These are phyloP conservation scores for Parastagonospora avenae DNA, from an alignment of 2,329 filamentous ascomycete genomes.

Conservation along the genomic window DNA sequence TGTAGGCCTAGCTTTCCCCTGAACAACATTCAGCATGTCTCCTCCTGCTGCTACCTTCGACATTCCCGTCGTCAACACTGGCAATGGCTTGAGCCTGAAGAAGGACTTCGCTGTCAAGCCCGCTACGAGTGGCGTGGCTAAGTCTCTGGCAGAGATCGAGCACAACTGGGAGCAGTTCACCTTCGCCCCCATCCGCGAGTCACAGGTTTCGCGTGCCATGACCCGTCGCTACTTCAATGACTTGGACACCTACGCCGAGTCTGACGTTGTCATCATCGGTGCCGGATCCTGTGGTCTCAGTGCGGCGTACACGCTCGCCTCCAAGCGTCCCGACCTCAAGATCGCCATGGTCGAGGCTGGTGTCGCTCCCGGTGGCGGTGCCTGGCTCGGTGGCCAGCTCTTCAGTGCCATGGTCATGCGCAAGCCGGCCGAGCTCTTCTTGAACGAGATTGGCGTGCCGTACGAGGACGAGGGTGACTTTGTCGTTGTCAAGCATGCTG, in stretches of 20 bases:
- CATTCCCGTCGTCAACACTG: constrained; percentile 39
- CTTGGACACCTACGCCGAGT: constrained; percentile 86
- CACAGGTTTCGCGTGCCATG: constrained; percentile 91
- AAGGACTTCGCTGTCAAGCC: constrained; percentile 55
- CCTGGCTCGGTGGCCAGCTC: constrained; percentile 91
- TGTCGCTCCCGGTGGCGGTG: constrained; percentile 82
- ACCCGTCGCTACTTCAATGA: constrained; percentile 91
- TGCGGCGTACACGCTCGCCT: constrained; percentile 82
- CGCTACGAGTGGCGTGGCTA: constrained; percentile 52
- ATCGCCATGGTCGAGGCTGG: constrained; percentile 90
- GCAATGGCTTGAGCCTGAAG: constrained; percentile 44
- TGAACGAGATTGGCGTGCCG: constrained; percentile 78
- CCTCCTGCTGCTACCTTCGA: constrained; percentile 72
- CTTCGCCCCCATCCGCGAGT: constrained; percentile 88
- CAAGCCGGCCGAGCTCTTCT: constrained; percentile 85
- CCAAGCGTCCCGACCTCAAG: constrained; percentile 83
- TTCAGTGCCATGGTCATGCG: constrained; percentile 96
- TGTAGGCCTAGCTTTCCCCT: constrained; percentile 40
- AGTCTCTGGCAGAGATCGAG: constrained; percentile 68
- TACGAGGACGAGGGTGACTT: constrained; percentile 89
- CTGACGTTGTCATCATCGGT: constrained; percentile 90
- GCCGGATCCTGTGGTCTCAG: constrained; percentile 87
- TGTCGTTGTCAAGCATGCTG: constrained; percentile 92
- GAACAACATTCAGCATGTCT: constrained; percentile 64
- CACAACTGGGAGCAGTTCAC: constrained; percentile 81